Evolutionary conservation across 345 rosid genomes (phyloP), one percentile per base, ranked within the genome.

Genomic region (Hirschfeldia incana): DNA sequence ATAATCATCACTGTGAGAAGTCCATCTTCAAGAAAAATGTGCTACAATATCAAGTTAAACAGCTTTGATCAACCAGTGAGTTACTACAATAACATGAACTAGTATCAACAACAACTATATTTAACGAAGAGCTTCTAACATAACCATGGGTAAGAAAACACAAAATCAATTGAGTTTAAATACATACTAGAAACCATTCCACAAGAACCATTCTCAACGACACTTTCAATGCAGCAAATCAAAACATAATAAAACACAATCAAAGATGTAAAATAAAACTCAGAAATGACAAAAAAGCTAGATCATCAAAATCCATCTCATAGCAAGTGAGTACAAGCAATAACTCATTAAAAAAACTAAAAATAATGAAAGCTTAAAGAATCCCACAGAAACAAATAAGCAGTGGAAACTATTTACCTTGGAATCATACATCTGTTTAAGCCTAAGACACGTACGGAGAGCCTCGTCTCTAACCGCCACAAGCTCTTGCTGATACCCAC

Each of bases 361-460:
- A 7, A 27, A 16, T 12, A 30, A 8, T 55, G 5, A 51, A 51
- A 15, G 21, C 5, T 16, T 34, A 1, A 49, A 63, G 21, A 63
- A 36, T 55, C 1, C 21, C 21, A 21, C 21, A 21, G 21, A 21
- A 21, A 21, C 0, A 21, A 21, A 21, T 21, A 21, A 21, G 21
- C 21, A 29, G 2, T 29, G 8, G 3, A 30, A 53, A 53, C 80
- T 21, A 46, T 2, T 39, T 78, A 93, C 99, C 97, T 93, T 95
- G 75, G 87, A 81, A 79, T 93, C 97, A 70, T 88, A 79, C 91
- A 91, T 89, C 76, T 87, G 88, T 72, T 93, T 95, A 44, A 95
- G 91, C 87, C 92, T 85, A 74, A 91, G 84, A 77, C 94, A 90
- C 77, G 94, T 85, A 37, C 85, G 91, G 60, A 93, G 75, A 11